Conservation (phyloP, 805 yeast species). For the Myxozyma neotropica region DNA sequence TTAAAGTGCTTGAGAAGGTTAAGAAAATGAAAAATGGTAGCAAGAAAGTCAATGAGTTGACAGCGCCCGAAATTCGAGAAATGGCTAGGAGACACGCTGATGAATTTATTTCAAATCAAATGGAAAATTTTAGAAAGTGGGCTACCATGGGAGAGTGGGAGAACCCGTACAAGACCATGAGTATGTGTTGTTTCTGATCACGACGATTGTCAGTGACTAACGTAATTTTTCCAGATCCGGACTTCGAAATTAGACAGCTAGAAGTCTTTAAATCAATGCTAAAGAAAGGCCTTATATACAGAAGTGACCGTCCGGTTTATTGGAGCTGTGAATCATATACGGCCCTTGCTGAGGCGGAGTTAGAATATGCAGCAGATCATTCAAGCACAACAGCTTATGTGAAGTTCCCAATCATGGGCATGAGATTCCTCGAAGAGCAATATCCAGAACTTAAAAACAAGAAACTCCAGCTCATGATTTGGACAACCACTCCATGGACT, state of each 20-base stretch:
- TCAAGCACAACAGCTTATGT: constrained; percentile 68
- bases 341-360: constrained; percentile 94
- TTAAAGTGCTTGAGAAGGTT: constrained; percentile 65
- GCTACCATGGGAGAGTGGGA: constrained; percentile 86
- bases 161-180: constrained; percentile 71
- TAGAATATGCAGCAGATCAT: constrained; percentile 79
- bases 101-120: constrained; percentile 66
- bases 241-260: constrained; percentile 76
- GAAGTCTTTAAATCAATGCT: constrained; percentile 67
- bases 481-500: constrained; percentile 99
- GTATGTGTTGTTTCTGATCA: not conserved
- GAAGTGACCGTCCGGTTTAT: constrained; percentile 93
- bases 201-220: not conserved
- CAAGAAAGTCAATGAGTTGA: constrained; percentile 39
- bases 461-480: constrained; percentile 50
- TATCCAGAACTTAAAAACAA: constrained; percentile 17
- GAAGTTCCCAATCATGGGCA: constrained; percentile 58
- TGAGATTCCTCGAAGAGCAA: constrained; percentile 31
- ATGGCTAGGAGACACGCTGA: constrained; percentile 70
- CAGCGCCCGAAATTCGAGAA: constrained; percentile 58
- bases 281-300: constrained; percentile 57
- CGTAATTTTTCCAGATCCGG: constrained; percentile 43
- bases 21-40: constrained; percentile 37
- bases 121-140: constrained; percentile 61
- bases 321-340: constrained; percentile 96